Evolutionary conservation across 306 rosid genomes (phyloP).

Genomic region (Albizia julibrissin): DNA sequence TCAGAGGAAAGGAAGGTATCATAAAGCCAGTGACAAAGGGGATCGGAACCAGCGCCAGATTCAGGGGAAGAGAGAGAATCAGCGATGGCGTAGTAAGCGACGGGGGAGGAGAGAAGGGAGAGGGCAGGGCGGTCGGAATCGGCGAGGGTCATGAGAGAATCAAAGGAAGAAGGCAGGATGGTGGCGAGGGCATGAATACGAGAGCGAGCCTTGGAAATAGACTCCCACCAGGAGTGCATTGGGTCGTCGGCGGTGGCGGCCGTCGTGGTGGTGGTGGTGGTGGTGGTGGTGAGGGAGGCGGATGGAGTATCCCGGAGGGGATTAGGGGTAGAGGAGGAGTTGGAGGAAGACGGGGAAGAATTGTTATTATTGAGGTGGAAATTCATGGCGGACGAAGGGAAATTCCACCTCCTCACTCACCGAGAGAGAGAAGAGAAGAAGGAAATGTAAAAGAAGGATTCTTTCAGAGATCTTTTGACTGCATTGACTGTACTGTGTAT

Average conservation of each 20-base stretch:
- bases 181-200: constrained; percentile 83
- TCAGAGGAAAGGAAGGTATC: constrained; percentile 90
- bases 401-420: constrained; percentile 8
- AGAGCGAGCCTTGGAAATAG: constrained; percentile 86
- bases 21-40: constrained; percentile 97
- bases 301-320: constrained; percentile 7
- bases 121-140: constrained; percentile 98
- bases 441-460: not conserved
- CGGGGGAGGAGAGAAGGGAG: constrained; percentile 79
- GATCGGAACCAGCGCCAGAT: constrained; percentile 80
- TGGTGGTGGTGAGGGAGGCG: constrained; percentile 24
- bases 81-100: constrained; percentile 63
- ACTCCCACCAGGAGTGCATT: constrained; percentile 92
- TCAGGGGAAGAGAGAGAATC: constrained; percentile 48
- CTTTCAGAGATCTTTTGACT: not conserved
- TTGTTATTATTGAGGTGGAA: constrained; percentile 38
- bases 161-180: constrained; percentile 49
- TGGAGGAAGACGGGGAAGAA: constrained; percentile 23
- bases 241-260: constrained; percentile 48
- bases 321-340: constrained; percentile 21
- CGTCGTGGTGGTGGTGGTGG: not conserved
- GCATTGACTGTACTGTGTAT: not conserved
- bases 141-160: constrained; percentile 67
- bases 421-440: not conserved
- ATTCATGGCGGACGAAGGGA: constrained; percentile 38